phyloP scores from a whole-genome alignment of 345 rosid genomes.

The Populus ilicifolia region DNA sequence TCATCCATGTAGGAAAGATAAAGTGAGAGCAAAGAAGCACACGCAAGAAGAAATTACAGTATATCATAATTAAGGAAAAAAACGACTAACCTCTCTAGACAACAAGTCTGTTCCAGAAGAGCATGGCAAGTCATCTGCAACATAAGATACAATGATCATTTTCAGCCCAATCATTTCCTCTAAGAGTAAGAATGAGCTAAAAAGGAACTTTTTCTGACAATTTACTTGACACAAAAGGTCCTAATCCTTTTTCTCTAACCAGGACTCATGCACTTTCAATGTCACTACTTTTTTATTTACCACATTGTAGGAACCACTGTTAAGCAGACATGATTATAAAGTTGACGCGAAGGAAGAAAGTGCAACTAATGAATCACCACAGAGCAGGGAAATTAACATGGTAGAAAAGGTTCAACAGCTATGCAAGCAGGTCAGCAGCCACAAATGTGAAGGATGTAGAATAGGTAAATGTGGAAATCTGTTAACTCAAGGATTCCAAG shows the following conservation, averaged over 20 bases:
- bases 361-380: background rate
- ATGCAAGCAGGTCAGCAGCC: background rate
- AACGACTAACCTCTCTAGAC: constrained; percentile 33
- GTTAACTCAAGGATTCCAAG: too few relatives aligned
- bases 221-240: background rate
- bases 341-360: background rate
- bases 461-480: background rate
- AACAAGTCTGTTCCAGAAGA: constrained; percentile 32
- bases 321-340: background rate
- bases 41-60: background rate
- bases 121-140: constrained; percentile 46
- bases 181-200: background rate
- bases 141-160: background rate
- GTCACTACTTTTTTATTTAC: background rate
- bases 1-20: background rate
- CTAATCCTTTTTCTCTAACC: background rate
- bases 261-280: background rate
- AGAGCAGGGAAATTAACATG: background rate
- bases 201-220: background rate
- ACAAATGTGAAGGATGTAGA: background rate
- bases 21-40: background rate
- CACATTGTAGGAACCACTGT: background rate
- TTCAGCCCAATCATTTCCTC: background rate
- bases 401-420: background rate
- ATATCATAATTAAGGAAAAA: background rate